phyloP scores from a whole-genome alignment of 2,329 filamentous ascomycete species.

The Domatiomyces catenatus region DNA sequence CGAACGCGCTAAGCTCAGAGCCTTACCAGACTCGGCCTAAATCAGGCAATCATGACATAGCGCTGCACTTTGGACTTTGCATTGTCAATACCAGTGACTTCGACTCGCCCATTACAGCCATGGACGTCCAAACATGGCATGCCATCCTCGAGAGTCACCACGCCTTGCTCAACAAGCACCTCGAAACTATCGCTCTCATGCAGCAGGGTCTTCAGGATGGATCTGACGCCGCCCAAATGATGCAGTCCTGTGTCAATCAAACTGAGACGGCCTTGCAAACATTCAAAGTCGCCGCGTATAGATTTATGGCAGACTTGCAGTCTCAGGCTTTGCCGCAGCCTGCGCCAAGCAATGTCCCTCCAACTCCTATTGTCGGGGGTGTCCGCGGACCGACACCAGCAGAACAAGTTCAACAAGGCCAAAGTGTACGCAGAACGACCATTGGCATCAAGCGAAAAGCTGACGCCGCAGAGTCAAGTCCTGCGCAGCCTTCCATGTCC shows the following conservation, averaged over 20 bases:
- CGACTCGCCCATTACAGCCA: background rate
- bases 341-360: background rate
- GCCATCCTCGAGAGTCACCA: background rate
- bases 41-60: no score
- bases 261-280: background rate
- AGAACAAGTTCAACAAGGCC: background rate
- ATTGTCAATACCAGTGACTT: no score
- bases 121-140: background rate
- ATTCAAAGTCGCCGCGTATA: background rate
- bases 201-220: background rate
- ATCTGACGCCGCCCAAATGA: background rate
- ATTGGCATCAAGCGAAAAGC: constrained; percentile 8
- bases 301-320: background rate
- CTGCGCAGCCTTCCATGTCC: background rate
- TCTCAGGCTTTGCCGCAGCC: background rate
- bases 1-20: no score
- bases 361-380: background rate
- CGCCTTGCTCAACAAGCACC: background rate
- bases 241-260: background rate
- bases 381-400: background rate
- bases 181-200: background rate
- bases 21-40: no score
- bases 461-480: constrained; percentile 1
- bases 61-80: no score
- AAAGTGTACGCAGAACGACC: constrained; percentile 1